Evolutionary conservation across 345 rosid genomes (phyloP), one percentile per base, ranked within the genome.

Genomic region (Erucastrum elatum): DNA sequence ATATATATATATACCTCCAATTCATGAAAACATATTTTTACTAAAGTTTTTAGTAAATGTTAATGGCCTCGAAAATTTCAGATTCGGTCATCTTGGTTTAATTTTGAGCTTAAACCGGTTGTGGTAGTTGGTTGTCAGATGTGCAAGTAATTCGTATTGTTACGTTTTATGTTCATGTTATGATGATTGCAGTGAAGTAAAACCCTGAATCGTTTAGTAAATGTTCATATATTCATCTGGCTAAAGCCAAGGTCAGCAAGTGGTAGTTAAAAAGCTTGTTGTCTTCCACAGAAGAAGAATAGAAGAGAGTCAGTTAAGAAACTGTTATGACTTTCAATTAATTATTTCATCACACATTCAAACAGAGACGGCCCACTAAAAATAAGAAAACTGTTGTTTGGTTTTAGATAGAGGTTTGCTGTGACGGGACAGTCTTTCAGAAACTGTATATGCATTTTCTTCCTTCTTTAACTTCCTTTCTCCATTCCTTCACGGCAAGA

Each of bases 401-500:
- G 30, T 53, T 34, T 66, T 25, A 61, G 13, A 21, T 56, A 73
- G 74, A 79, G 21, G 21, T 21, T 80, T 74, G 82, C 79, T 74
- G 71, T 74, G 71, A 74, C 82, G 21, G 21, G 21, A 21, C 21
- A 21, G 82, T 80, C 71, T 55, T 37, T 74, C 83, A 55, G 83
- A 80, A 80, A 80, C 83, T 76, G 83, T 21, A 21, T 80, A 75
- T 80, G 80, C 83, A 75, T 70, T 80, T 55, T 70, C 75, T 80
- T 80, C 79, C 72, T 78, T 68, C 68, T 78, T 78, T 80, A 49
- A 49, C 55, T 80, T 79, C 68, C 75, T 64, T 75, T 66, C 69
- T 66, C 59, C 77, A 64, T 80, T 75, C 68, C 80, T 80, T 80
- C 76, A 80, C 83, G 83, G 75, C 83, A 75, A 21, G 70, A 63